phyloP scores from a whole-genome alignment of 108 stramenopile species.

The Mediolabrus comicus region DNA sequence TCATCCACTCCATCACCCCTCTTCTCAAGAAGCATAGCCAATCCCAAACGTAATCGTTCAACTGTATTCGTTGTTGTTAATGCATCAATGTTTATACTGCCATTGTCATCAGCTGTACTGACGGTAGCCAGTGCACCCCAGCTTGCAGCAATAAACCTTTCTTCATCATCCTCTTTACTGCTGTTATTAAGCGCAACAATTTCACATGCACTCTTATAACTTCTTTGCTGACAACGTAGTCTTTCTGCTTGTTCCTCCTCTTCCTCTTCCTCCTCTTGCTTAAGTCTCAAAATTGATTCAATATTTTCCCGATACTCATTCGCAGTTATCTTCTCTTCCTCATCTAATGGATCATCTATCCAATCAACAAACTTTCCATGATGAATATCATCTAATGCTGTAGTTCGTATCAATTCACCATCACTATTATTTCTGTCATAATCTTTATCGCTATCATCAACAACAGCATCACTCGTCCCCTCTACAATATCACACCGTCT shows the following conservation, averaged over 20 bases:
- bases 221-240: neutral
- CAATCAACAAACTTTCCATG: conserved; percentile 24
- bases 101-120: neutral
- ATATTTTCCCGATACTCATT: conserved; percentile 16
- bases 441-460: neutral
- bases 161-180: neutral
- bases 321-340: neutral
- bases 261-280: neutral
- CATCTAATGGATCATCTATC: conserved; percentile 16
- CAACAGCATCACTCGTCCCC: neutral
- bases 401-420: neutral
- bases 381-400: conserved; percentile 23
- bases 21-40: conserved; percentile 25
- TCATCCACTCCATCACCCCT: no score
- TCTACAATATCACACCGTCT: neutral
- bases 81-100: conserved; percentile 15
- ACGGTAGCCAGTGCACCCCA: conserved; percentile 25
- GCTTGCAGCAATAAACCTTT: conserved; percentile 1
- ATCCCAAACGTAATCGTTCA: conserved; percentile 38
- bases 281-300: conserved; percentile 9
- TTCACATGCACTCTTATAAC: neutral
- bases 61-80: conserved; percentile 21
- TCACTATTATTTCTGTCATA: neutral
- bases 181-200: neutral
- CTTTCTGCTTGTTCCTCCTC: neutral